Evolutionary conservation across 2,329 filamentous ascomycete species (phyloP), one percentile per base, ranked within the genome.

Genomic region (Claviceps paspali): DNA sequence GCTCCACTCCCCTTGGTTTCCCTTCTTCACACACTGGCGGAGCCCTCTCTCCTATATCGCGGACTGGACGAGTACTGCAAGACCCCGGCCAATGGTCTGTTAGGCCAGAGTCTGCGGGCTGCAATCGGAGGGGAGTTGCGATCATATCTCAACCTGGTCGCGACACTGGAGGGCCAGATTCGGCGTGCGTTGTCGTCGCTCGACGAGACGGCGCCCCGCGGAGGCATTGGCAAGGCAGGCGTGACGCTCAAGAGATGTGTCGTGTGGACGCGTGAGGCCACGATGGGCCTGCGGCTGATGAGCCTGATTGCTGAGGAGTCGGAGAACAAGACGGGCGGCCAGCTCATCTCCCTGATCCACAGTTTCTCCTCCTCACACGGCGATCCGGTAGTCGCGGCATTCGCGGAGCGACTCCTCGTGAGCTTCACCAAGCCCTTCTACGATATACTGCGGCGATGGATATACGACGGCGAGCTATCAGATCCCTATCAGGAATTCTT

Each of bases 401-500:
- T 96, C 61, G 91, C 91, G 0, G 88, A 96, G 56, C 76, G 88
- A 18, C 67, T 98, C 21, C 69, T 98, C 5, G 70, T 72, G 5
- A 83, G 88, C 50, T 82, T 98, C 38, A 95, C 91, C 2, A 72
- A 82, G 12, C 92, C 92, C 0, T 98, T 98, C 54, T 98, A 98
- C 56, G 84, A 92, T 50, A 95, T 98, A 64, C 67, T 98, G 38
- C 77, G 86, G 38, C 82, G 85, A 49, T 98, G 91, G 91, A 94
- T 98, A 35, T 98, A 98, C 52, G 88, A 98, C 51, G 91, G 91
- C 42, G 92, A 98, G 63, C 70, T 98, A 11, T 86, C 84, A n/a
- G 91, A 98, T 57, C 91, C 92, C 0, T 95, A 87, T 51, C 70
- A 77, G 39, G 91, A 98, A 52, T 98, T 98, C 59, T 96, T 98